Conservation (phyloP, 208 protist genomes). For the Trypanosoma brucei region DNA sequence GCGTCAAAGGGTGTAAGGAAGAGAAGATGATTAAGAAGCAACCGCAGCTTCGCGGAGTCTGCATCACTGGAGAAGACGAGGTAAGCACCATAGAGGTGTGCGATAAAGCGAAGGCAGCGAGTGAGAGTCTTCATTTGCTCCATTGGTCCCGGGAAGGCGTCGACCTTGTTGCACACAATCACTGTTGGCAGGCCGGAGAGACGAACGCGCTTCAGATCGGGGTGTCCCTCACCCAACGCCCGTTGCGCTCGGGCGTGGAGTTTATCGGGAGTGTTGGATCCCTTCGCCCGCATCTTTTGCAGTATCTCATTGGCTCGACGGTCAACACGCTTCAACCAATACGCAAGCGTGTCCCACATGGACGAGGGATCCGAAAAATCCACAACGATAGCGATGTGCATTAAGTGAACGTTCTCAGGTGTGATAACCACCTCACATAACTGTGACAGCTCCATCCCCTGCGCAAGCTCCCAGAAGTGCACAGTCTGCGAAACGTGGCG, state of each 20-base stretch:
- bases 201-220: conserved; percentile 68
- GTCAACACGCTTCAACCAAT: conserved; percentile 75
- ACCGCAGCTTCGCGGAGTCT: conserved; percentile 56
- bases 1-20: conserved; percentile 76
- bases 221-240: conserved; percentile 58
- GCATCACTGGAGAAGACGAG: conserved; percentile 68
- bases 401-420: conserved; percentile 79
- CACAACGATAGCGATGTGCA: conserved; percentile 73
- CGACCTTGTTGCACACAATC: conserved; percentile 83
- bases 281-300: conserved; percentile 75
- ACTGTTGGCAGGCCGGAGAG: conserved; percentile 80
- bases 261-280: conserved; percentile 75
- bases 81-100: conserved; percentile 76
- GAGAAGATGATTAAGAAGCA: conserved; percentile 65
- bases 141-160: conserved; percentile 60
- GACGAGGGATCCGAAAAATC: conserved; percentile 45
- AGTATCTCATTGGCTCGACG: conserved; percentile 56
- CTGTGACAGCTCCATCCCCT: conserved; percentile 72
- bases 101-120: conserved; percentile 70
- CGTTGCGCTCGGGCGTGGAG: conserved; percentile 55
- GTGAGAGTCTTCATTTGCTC: conserved; percentile 51
- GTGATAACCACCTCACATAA: conserved; percentile 85
- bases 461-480: conserved; percentile 90
- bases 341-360: conserved; percentile 71
- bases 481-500: conserved; percentile 73